Evolutionary conservation across 2,329 filamentous ascomycete genomes (phyloP).

Genomic region (Alternaria incomplexa): DNA sequence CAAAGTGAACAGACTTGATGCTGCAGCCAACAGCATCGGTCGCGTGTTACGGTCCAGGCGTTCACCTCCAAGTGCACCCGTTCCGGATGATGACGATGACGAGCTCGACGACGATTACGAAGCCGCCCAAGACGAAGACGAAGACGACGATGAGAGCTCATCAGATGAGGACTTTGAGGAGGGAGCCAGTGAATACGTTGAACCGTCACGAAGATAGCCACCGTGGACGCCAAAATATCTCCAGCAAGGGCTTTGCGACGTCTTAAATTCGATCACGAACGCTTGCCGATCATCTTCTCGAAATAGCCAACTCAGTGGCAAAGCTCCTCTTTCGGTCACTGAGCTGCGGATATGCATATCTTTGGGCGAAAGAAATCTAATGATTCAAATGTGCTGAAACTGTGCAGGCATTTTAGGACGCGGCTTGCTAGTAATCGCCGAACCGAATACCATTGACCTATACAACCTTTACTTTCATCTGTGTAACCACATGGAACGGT

Average conservation of each 20-base stretch:
- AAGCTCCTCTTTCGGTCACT: not conserved
- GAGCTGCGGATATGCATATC: not conserved
- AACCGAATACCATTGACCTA: not conserved
- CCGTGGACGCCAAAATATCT: not conserved
- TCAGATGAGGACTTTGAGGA: not conserved
- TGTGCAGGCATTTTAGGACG: not conserved
- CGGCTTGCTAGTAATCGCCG: not conserved
- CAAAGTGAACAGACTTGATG: slow-evolving; percentile 46
- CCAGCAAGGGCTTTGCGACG: not conserved
- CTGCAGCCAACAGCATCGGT: slow-evolving; percentile 24
- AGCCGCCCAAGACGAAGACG: slow-evolving; percentile 15
- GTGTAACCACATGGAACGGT: not conserved
- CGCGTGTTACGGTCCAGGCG: slow-evolving; percentile 16
- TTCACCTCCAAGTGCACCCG: not conserved
- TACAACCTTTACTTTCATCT: not conserved
- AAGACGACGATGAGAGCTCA: slow-evolving; percentile 12
- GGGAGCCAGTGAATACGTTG: slow-evolving; percentile 22
- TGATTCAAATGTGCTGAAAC: not conserved
- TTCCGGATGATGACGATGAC: slow-evolving; percentile 10
- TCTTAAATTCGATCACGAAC: not conserved
- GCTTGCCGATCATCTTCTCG: not conserved
- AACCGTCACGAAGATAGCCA: slow-evolving; percentile 14
- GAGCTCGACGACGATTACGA: slow-evolving; percentile 26
- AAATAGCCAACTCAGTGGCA: not conserved
- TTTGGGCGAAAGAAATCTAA: not conserved